Evolutionary conservation across 768 basidiomycete genomes (phyloP).

Genomic region (Tricholomella constricta): DNA sequence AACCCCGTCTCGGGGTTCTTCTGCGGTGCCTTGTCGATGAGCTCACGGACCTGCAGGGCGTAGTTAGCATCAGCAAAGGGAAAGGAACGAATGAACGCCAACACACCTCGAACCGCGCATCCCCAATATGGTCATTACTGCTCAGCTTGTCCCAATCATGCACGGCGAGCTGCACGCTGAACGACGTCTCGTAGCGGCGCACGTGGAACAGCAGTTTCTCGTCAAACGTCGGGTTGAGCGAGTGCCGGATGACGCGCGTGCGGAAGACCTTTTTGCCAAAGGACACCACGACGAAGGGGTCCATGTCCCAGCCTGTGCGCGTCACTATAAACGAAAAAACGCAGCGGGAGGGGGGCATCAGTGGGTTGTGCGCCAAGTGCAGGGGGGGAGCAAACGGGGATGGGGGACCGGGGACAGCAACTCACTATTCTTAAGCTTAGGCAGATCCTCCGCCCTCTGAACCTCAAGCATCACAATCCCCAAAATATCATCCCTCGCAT

Average conservation of each 20-base stretch:
- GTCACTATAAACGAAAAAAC: constrained; percentile 55
- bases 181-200: constrained; percentile 78
- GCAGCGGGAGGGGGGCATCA: background rate
- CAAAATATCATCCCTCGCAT: constrained; percentile 76
- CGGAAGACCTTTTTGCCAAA: constrained; percentile 98
- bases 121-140: constrained; percentile 88
- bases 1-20: constrained; percentile 59
- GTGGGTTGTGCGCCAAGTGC: background rate
- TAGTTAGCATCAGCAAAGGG: background rate
- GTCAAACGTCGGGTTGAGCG: constrained; percentile 85
- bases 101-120: constrained; percentile 66
- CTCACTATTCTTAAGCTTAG: constrained; percentile 84
- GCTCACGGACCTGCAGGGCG: constrained; percentile 40
- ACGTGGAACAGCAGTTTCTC: constrained; percentile 97
- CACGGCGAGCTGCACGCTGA: constrained; percentile 77
- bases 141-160: constrained; percentile 97
- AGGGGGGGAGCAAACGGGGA: background rate
- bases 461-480: constrained; percentile 98
- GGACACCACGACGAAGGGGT: constrained; percentile 93
- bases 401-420: too few relatives aligned
- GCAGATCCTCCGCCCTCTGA: constrained; percentile 78
- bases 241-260: constrained; percentile 85
- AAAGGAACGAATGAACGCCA: too few relatives aligned
- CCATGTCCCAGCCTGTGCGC: constrained; percentile 92
- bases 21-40: constrained; percentile 68